These are phyloP conservation scores for Thelonectria blattea DNA, from an alignment of 2,329 filamentous ascomycete genomes.

Conservation along the genomic window DNA sequence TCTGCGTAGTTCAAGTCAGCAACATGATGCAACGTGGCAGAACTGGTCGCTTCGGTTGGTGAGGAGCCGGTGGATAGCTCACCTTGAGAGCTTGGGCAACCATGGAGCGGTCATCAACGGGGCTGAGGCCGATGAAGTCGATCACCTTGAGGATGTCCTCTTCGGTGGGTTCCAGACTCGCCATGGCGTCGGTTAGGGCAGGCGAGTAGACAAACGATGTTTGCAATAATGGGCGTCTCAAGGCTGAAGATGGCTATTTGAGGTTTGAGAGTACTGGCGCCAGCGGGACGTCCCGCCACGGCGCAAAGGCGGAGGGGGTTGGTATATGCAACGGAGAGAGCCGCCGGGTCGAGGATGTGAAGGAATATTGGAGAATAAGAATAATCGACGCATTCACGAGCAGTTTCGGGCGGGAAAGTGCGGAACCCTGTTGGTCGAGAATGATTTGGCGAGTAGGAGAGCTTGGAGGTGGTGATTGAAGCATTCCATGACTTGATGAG, in stretches of 20 bases:
- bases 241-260: constrained; percentile 11
- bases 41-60: neutral
- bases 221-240: neutral
- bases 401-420: neutral
- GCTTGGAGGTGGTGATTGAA: constrained; percentile 21
- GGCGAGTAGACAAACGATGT: neutral
- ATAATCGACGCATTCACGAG: neutral
- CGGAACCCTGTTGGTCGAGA: neutral
- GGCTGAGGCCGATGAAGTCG: constrained; percentile 49
- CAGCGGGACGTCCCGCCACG: constrained; percentile 18
- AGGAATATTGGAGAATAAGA: neutral
- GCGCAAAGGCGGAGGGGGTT: constrained; percentile 10
- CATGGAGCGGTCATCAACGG: constrained; percentile 46
- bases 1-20: constrained; percentile 32
- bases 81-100: constrained; percentile 52
- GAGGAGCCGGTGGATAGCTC: constrained; percentile 14
- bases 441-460: constrained; percentile 11
- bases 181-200: constrained; percentile 34
- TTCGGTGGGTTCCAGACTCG: constrained; percentile 45
- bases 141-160: constrained; percentile 48
- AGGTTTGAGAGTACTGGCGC: constrained; percentile 8
- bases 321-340: constrained; percentile 2
- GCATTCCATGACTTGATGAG: constrained; percentile 12
- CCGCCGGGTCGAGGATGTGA: constrained; percentile 3
- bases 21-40: neutral